phyloP scores from a whole-genome alignment of 2,329 filamentous ascomycete species.

The Fusarium sp. region DNA sequence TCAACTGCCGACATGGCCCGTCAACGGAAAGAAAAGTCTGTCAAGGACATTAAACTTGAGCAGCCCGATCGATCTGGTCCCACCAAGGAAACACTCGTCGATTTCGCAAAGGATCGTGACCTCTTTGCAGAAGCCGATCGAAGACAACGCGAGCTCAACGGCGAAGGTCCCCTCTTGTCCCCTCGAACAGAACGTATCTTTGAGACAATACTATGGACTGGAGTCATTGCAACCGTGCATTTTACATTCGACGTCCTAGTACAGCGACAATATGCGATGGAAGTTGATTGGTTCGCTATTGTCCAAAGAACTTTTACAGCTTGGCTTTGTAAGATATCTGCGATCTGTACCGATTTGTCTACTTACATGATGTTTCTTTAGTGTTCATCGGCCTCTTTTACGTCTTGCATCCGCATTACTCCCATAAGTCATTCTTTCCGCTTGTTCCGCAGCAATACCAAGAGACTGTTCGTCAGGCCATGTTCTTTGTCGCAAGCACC shows the following conservation, averaged over 20 bases:
- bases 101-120: constrained; percentile 72
- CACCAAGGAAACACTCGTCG: constrained; percentile 72
- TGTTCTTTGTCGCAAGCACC: constrained; percentile 71
- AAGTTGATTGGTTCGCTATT: constrained; percentile 67
- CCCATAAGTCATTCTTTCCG: constrained; percentile 59
- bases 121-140: constrained; percentile 61
- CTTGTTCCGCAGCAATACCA: constrained; percentile 58
- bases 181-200: constrained; percentile 60
- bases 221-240: constrained; percentile 74
- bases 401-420: constrained; percentile 61
- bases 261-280: constrained; percentile 78
- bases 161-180: constrained; percentile 49
- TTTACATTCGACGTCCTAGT: constrained; percentile 82
- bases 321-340: constrained; percentile 56
- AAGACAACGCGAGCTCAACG: constrained; percentile 46
- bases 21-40: constrained; percentile 58
- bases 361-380: constrained; percentile 41
- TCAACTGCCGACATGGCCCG: constrained; percentile 52
- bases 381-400: constrained; percentile 66
- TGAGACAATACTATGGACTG: constrained; percentile 65
- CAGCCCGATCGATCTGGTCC: constrained; percentile 74
- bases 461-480: constrained; percentile 58
- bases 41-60: constrained; percentile 65
- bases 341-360: not conserved
- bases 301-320: constrained; percentile 60